Evolutionary conservation across 2,329 filamentous ascomycete species (phyloP), one percentile per base, ranked within the genome.

Genomic region (Lachnellula occidentalis): DNA sequence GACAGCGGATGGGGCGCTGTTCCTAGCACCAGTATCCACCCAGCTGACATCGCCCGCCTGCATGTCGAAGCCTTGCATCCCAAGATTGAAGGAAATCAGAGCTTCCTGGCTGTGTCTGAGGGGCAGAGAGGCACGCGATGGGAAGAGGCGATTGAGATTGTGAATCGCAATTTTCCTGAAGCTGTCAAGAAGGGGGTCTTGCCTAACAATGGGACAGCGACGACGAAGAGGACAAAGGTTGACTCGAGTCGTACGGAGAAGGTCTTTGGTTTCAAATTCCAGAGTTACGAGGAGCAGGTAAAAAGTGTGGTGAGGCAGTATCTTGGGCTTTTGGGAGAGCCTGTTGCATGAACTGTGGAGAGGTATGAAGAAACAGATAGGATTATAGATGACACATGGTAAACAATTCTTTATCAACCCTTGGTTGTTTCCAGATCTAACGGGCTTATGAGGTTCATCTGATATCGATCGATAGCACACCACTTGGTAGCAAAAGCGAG

Each of bases 71-170:
- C 62, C 19, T 31, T 65, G 37, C 42, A 63, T 34, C 57, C 58
- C 0, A 56, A 55, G 43, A 61, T 64, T 34, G 50, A 53, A 6
- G 62, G 61, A 0, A 58, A 58, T n/a, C 55, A 62, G 50, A 60
- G 41, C 27, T 62, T 65, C 45, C 24, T 64, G 9, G 62, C 57
- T 12, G 54, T 58, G 1, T 61, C 58, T 11, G 61, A 58, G n/a
- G 61, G 61, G 3, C 48, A 53, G 19, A 45, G 46, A 24, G 63
- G 63, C 4, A 69, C 66, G 12, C 53, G 60, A 45, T 76, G 72
- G 73, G 70, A 72, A 45, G 71, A 73, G 22, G 66, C 69, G 0
- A 69, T 70, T 45, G 67, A 68, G 17, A 71, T 75, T 48, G 71
- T 70, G 4, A 64, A 67, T 45, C 55, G 63, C 19, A 59, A 60